Evolutionary conservation across 2,329 filamentous ascomycete genomes (phyloP), one percentile per base, ranked within the genome.

Genomic region (Pseudogymnoascus sp.): DNA sequence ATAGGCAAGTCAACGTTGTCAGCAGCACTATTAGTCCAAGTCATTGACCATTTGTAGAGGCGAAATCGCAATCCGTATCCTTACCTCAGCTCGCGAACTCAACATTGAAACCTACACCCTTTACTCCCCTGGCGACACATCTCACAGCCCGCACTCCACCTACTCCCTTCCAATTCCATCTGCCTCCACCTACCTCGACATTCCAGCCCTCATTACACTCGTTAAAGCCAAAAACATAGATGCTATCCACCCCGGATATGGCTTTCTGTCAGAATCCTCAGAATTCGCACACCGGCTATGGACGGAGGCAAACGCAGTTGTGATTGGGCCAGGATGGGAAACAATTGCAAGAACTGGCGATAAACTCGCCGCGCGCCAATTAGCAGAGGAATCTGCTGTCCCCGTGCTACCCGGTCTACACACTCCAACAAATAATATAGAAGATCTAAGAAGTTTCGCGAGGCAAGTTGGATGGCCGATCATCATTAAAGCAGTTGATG

Each of bases 221-320:
- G 80, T 73, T 4, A 76, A 78, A 62, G 73, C 80, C 38, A 70
- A 86, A 67, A 66, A 73, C 0, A 82, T 86, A 68, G 81, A 88
- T 71, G 84, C 84, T 11, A 87, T 90, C 67, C 88, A 90, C 73
- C 88, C 88, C 0, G 88, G 88, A 11, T 91, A 90, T 76, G 88
- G 88, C 59, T 90, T 75, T 63, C 76, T 90, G 65, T 88, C 85
- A 69, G 88, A 90, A 74, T 90, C 89, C 68, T 82, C 87, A 9
- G 79, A 77, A 0, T 91, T 90, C 71, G 86, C 88, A 5, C 80
- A 81, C 63, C 84, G 86, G 74, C 88, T 87, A 70, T 81, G 78
- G 76, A 83, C 81, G 43, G 85, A 89, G 70, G 86, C 86, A 12
- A 86, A 86, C 1, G 73, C 89, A 41, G 81, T 86, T 31, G 90